A percentile compares a stretch with the other conserved stretches of the same genome.
Conservation (phyloP, 306 rosid species). For the Glycyrrhiza uralensis region DNA sequence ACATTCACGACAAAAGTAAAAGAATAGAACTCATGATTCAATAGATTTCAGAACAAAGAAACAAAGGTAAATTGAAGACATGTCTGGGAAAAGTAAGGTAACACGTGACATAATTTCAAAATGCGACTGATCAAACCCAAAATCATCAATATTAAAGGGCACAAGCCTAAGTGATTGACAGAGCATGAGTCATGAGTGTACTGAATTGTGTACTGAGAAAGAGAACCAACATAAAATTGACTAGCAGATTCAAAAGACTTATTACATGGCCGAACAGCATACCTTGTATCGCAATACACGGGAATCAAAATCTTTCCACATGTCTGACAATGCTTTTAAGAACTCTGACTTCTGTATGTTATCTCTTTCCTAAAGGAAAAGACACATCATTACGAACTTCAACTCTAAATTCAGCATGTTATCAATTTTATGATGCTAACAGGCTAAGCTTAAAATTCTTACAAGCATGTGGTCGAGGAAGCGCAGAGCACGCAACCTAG, state of each 20-base stretch:
- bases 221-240: conserved; percentile 10
- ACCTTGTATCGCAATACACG: conserved; percentile 99
- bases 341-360: conserved; percentile 99
- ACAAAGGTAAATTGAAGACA: background rate
- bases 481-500: conserved; percentile 98
- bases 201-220: conserved; percentile 15
- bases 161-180: background rate
- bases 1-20: conserved; percentile 10
- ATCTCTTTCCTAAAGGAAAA: conserved; percentile 85
- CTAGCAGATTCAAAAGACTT: conserved; percentile 11
- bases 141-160: background rate
- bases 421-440: conserved; percentile 9
- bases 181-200: background rate
- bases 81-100: background rate
- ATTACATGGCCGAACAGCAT: conserved; percentile 27
- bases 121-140: background rate
- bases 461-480: conserved; percentile 99
- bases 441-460: conserved; percentile 45
- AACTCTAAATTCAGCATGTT: conserved; percentile 17
- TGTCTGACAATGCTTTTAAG: conserved; percentile 87
- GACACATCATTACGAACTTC: conserved; percentile 12
- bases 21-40: conserved; percentile 10
- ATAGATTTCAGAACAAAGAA: background rate
- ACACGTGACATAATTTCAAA: background rate
- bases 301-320: conserved; percentile 99